Base-by-base conservation (phyloP, 2,329 filamentous ascomycete species). In the Botrytis medusae region DNA sequence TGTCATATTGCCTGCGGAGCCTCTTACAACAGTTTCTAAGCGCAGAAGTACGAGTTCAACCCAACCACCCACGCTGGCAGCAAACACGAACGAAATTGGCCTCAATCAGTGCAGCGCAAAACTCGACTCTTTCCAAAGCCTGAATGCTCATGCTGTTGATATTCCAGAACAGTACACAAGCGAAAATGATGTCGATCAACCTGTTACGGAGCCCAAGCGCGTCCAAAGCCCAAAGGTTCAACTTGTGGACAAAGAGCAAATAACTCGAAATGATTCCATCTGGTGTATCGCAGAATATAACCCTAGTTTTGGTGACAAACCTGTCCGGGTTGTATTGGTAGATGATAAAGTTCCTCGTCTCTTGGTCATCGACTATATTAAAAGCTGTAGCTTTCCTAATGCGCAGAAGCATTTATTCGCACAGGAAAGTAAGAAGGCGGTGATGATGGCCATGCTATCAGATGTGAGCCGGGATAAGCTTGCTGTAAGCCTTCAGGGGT, bases 301-400 rank as follows among this genome's bases (percentile, higher is more conserved):
- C n/a, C n/a, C n/a, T 18, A 9, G 1, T 9, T 4, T 8, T 18
- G 14, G 12, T 4, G 14, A 16, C 51, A 29, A 57, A 57, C 0
- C 8, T 18, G 14, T 2, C 29, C 0, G 2, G 0, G 29, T 57
- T 32, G n/a, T 32, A n/a, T n/a, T 57, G 14, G n/a, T n/a, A 57
- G 16, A 1, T 29, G n/a, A 18, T 57, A 4, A 0, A 12, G 16
- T 57, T 9, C 51, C n/a, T 57, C 51, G 29, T 9, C 0, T 3
- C n/a, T 5, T 1, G 51, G 51, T 57, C 0, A 29, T 22, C n/a
- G 29, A 57, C 7, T 32, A 57, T 0, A 57, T 57, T 2, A 20
- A 29, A 9, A 57, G 16, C 0, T 57, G n/a, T 57, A 1, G 0
- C 0, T n/a, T 32, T 8, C 16, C 25, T 32, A 6, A 57, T 34